phyloP scores from a whole-genome alignment of 352 stramenopile genomes.

The Phytophthora multivora region DNA sequence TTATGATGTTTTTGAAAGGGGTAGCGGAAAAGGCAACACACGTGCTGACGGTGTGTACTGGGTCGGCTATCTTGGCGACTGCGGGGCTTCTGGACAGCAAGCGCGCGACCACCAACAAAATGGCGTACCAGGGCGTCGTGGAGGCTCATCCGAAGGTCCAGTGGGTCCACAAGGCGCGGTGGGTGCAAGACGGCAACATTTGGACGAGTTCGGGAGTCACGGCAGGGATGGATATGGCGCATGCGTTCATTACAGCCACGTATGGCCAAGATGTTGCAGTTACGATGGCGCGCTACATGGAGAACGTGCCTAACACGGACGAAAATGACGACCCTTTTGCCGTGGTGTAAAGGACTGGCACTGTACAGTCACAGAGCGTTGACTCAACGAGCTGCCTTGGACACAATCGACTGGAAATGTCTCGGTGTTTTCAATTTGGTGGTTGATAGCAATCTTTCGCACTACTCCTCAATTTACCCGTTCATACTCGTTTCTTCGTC shows the following conservation, averaged over 20 bases:
- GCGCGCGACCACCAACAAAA: constrained; percentile 71
- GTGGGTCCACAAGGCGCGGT: constrained; percentile 64
- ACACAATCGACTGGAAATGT: too few relatives aligned
- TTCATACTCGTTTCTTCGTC: background rate
- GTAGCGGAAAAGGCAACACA: constrained; percentile 32
- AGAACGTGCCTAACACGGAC: constrained; percentile 45
- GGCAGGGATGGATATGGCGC: constrained; percentile 66
- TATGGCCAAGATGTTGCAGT: constrained; percentile 37
- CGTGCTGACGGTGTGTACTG: constrained; percentile 67
- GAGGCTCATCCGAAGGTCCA: constrained; percentile 35
- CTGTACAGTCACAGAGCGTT: background rate
- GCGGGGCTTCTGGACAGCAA: constrained; percentile 50
- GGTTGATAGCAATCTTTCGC: too few relatives aligned
- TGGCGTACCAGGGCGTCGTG: constrained; percentile 45
- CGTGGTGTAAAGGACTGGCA: background rate
- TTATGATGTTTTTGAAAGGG: constrained; percentile 45
- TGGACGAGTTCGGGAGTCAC: constrained; percentile 71
- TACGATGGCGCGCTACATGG: constrained; percentile 42
- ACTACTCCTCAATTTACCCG: background rate
- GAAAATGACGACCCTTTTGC: constrained; percentile 55
- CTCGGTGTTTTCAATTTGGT: too few relatives aligned
- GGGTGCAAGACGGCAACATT: constrained; percentile 57
- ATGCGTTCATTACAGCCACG: constrained; percentile 42
- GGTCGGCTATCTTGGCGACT: constrained; percentile 46
- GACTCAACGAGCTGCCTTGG: too few relatives aligned